phyloP scores from a whole-genome alignment of 2,329 filamentous ascomycete genomes.

The Fusarium sp. region DNA sequence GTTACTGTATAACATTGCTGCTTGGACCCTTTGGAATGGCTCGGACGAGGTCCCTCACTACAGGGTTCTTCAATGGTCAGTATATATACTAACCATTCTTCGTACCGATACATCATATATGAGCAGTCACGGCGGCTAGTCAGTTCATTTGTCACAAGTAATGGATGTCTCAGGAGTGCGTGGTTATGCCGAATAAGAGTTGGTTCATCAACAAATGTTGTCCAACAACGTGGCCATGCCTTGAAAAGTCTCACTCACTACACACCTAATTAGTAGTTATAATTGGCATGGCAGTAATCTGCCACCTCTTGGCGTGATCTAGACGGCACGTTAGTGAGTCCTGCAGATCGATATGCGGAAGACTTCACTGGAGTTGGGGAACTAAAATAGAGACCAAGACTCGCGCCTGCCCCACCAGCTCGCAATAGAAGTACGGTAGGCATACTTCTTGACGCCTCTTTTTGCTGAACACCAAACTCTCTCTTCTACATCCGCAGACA shows the following conservation, averaged over 20 bases:
- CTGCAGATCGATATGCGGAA: not conserved
- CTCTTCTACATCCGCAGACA: conserved; percentile 30
- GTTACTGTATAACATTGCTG: not conserved
- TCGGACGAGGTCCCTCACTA: not conserved
- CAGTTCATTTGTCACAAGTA: conserved; percentile 21
- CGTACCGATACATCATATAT: conserved; percentile 22
- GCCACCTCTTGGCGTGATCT: conserved; percentile 40
- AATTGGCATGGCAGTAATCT: conserved; percentile 19
- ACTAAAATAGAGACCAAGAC: conserved; percentile 1
- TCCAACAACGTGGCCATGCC: conserved; percentile 4
- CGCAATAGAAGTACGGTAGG: conserved; percentile 2
- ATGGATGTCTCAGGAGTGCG: conserved; percentile 8
- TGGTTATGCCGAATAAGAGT: conserved; percentile 8
- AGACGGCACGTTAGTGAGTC: not conserved
- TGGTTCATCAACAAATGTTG: conserved; percentile 9
- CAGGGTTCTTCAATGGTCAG: not conserved
- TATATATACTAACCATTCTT: not conserved
- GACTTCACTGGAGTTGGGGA: conserved; percentile 1
- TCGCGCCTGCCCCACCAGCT: conserved; percentile 29
- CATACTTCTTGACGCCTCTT: conserved; percentile 19
- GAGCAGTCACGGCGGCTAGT: not conserved
- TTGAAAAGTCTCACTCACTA: conserved; percentile 5
- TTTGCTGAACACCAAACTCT: conserved; percentile 21
- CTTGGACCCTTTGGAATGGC: not conserved
- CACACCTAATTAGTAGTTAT: not conserved